Evolutionary conservation across 2,329 filamentous ascomycete species (phyloP).

Genomic region (Colletotrichum sp.): DNA sequence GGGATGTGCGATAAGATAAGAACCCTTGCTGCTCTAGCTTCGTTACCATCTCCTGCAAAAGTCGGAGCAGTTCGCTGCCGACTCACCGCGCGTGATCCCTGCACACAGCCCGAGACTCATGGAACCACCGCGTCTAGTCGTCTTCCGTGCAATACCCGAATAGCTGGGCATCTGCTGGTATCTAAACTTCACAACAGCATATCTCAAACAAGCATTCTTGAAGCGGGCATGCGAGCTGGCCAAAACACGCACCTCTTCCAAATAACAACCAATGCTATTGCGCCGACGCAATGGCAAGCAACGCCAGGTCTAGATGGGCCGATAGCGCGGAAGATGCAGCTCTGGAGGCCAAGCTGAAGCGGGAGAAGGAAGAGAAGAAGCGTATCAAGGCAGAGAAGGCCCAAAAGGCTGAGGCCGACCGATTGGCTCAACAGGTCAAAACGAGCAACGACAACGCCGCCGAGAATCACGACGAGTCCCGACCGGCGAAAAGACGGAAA

Average conservation of each 20-base stretch:
- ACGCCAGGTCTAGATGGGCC: slow-evolving; percentile 82
- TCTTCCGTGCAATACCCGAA: background rate
- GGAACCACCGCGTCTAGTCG: background rate
- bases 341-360: slow-evolving; percentile 73
- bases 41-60: background rate
- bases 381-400: slow-evolving; percentile 83
- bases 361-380: slow-evolving; percentile 89
- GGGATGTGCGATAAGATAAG: slow-evolving; percentile 11
- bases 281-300: slow-evolving; percentile 58
- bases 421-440: slow-evolving; percentile 28
- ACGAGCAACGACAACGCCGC: slow-evolving; percentile 22
- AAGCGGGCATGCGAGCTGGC: background rate
- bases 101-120: background rate
- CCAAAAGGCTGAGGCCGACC: slow-evolving; percentile 64
- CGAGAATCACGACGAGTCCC: slow-evolving; percentile 36
- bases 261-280: background rate
- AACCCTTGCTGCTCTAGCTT: background rate
- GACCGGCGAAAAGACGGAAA: slow-evolving; percentile 67
- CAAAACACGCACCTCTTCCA: background rate
- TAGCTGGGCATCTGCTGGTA: background rate
- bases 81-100: slow-evolving; percentile 4
- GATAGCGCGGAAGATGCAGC: slow-evolving; percentile 82
- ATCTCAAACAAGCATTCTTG: background rate
- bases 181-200: background rate
- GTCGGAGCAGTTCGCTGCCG: slow-evolving; percentile 1